phyloP scores from a whole-genome alignment of 176 grass and related monocot species.

The Musa acuminata region DNA sequence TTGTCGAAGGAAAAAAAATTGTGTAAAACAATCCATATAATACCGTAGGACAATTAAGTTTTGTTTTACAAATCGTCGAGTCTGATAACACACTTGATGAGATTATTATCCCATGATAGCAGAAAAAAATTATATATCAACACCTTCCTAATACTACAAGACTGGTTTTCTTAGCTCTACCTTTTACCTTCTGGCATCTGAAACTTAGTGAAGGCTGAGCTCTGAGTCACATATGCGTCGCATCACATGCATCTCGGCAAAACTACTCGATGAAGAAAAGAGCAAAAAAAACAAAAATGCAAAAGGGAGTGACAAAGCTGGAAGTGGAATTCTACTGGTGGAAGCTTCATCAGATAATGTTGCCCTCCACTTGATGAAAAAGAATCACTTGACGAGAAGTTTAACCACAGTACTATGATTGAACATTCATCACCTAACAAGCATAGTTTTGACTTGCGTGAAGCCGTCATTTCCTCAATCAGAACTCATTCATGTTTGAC shows the following conservation, averaged over 20 bases:
- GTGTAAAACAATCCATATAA: not conserved
- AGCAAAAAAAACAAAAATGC: not conserved
- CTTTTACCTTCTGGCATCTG: too few relatives aligned
- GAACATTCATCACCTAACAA: not conserved
- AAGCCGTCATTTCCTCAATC: too few relatives aligned
- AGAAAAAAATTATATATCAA: not conserved
- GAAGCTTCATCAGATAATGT: too few relatives aligned
- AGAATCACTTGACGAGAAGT: not conserved
- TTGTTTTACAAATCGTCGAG: too few relatives aligned
- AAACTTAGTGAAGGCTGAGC: too few relatives aligned
- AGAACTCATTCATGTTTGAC: too few relatives aligned
- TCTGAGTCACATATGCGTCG: not conserved
- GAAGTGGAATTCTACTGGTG: too few relatives aligned
- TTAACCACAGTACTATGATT: not conserved
- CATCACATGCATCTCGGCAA: not conserved
- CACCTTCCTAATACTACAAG: not conserved
- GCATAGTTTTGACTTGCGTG: too few relatives aligned
- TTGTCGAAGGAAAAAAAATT: not conserved
- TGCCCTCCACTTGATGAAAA: not conserved
- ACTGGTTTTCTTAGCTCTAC: too few relatives aligned
- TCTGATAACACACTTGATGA: too few relatives aligned
- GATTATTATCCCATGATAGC: not conserved
- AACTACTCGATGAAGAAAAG: not conserved
- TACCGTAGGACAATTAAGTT: too few relatives aligned
- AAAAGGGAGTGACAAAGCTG: too few relatives aligned